Evolutionary conservation across 2,329 filamentous ascomycete species (phyloP), one percentile per base, ranked within the genome.

Genomic region (Pyrenochaeta sp.): DNA sequence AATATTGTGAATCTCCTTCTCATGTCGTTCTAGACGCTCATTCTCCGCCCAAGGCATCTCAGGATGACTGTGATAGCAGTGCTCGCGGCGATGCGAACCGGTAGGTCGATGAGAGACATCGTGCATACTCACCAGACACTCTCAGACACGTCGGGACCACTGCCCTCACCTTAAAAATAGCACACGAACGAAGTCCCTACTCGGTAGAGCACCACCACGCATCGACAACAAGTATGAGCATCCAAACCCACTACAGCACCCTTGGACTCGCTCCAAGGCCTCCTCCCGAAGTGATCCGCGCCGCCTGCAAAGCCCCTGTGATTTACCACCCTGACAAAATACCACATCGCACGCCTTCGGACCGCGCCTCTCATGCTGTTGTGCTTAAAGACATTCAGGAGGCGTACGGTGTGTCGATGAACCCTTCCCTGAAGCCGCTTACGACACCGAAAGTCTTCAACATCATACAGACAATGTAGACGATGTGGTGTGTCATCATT

Each of bases 301-400:
- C 67, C 24, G 61, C 64, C 3, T 71, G 66, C 56, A 65, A 69
- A 50, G 59, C 63, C 5, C 61, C 68, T 9, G 58, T 37, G 3
- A 50, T 55, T 8, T 50, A 65, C 32, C 59, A 69, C 50, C 62
- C 64, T 2, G 56, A 67, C 24, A 64, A 67, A 40, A 65, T 47
- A 2, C 8, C 58, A 3, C 43, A 64, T n/a, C 47, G 64, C 13
- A 5, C 56, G 22, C 47, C 59, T 22, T 37, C 34, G 12, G 61
- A 62, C 27, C 59, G 61, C n/a, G 54, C 56, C 5, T 25, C 32
- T 10, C 57, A 61, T 50, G 54, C 59, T 28, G 37, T 54, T 8
- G 53, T 40, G 4, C 64, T 66, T 39, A 47, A 43, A 1, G 10
- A 56, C 2, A 28, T 68, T 3, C 64, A 69, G 34, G 54, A 63